A percentile compares a stretch with the other conserved stretches of the same genome.
These are phyloP conservation scores for Metschnikowia reukaufii DNA, from an alignment of 805 yeast species.

Conservation along the genomic window DNA sequence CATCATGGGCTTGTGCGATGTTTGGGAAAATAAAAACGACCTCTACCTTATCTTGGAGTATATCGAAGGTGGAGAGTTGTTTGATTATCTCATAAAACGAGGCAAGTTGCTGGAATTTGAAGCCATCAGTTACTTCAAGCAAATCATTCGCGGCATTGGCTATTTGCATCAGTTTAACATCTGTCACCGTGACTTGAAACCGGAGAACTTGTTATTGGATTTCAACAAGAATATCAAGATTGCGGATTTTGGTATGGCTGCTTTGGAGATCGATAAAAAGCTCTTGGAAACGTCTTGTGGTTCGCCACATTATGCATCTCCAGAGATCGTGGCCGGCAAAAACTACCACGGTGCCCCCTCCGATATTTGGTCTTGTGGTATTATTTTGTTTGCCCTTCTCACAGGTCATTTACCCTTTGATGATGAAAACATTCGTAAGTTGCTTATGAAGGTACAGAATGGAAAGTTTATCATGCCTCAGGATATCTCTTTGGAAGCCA, in stretches of 20 bases:
- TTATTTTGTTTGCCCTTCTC: constrained; percentile 85
- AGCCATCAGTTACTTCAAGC: constrained; percentile 86
- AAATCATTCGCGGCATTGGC: constrained; percentile 77
- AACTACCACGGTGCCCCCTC: constrained; percentile 96
- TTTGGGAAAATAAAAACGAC: constrained; percentile 84
- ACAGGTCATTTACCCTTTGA: constrained; percentile 97
- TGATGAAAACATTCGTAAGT: constrained; percentile 88
- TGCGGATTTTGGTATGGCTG: constrained; percentile 99
- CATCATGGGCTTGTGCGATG: constrained; percentile 76
- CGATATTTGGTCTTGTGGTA: constrained; percentile 98
- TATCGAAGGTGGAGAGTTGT: constrained; percentile 96
- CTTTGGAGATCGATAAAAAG: constrained; percentile 78
- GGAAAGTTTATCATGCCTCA: constrained; percentile 85
- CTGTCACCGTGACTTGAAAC: constrained; percentile 85
- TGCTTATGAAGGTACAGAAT: constrained; percentile 85
- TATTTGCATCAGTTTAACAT: constrained; percentile 85
- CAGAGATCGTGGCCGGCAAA: constrained; percentile 94
- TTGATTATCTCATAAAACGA: constrained; percentile 83
- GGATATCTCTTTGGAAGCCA: constrained; percentile 78
- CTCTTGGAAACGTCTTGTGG: constrained; percentile 95
- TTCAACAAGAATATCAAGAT: constrained; percentile 86
- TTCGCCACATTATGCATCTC: constrained; percentile 97
- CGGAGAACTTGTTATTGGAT: constrained; percentile 78
- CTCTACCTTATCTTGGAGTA: constrained; percentile 88
- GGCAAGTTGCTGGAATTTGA: constrained; percentile 88